Conservation (phyloP, 495 filamentous ascomycete species). For the Tuber magnatum region DNA sequence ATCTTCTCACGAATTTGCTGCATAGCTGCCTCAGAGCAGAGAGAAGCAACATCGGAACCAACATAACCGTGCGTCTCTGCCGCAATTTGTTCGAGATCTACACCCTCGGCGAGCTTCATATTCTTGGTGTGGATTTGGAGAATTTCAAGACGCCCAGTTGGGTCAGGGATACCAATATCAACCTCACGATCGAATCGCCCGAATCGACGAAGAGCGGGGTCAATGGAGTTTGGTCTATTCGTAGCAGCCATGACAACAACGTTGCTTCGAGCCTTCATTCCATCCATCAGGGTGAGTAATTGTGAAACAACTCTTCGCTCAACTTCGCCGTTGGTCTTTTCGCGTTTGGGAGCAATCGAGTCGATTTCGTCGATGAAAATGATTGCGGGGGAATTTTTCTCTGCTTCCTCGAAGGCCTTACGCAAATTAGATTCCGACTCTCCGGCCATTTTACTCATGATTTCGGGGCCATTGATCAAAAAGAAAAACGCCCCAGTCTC, state of each 20-base stretch:
- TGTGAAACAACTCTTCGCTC: conserved; percentile 98
- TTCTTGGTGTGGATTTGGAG: conserved; percentile 99
- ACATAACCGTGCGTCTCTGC: conserved; percentile 98
- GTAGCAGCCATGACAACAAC: conserved; percentile 98
- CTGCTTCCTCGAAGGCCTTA: conserved; percentile 97
- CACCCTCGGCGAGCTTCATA: conserved; percentile 97
- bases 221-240: conserved; percentile 95
- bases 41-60: conserved; percentile 95
- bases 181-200: conserved; percentile 98
- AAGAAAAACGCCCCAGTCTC: conserved; percentile 99
- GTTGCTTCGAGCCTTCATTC: conserved; percentile 98
- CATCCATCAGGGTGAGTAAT: conserved; percentile 96
- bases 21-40: conserved; percentile 99
- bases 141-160: conserved; percentile 97
- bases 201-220: conserved; percentile 92
- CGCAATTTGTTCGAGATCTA: conserved; percentile 93
- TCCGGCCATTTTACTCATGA: conserved; percentile 99
- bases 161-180: conserved; percentile 95
- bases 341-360: conserved; percentile 97
- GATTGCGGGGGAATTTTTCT: conserved; percentile 98
- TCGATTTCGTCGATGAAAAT: conserved; percentile 99
- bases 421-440: conserved; percentile 96
- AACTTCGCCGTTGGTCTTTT: conserved; percentile 99
- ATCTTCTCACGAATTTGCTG: conserved; percentile 99
- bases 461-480: conserved; percentile 94